These are phyloP conservation scores for Chrysosporium keratinophilum DNA, from an alignment of 2,329 filamentous ascomycete species.

Conservation along the genomic window DNA sequence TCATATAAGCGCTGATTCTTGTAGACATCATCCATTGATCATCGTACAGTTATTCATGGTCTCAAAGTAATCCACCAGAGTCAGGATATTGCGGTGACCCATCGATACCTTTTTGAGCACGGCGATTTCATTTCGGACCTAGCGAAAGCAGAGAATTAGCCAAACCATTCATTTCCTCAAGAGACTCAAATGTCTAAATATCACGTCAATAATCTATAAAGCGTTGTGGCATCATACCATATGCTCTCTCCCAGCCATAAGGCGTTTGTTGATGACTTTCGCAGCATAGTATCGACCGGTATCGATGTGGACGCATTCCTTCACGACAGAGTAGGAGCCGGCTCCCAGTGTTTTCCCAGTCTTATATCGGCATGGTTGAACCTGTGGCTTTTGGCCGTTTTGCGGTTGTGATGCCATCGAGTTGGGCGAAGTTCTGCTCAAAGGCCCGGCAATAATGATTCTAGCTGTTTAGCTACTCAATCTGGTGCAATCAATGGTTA, in stretches of 20 bases:
- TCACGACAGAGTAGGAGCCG: slow-evolving; percentile 95
- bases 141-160: background rate
- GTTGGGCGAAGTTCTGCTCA: background rate
- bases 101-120: slow-evolving; percentile 97
- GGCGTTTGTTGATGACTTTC: slow-evolving; percentile 96
- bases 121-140: slow-evolving; percentile 96
- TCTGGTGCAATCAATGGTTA: too few relatives aligned
- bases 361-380: slow-evolving; percentile 96
- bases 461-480: too few relatives aligned
- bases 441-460: background rate
- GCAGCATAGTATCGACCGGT: slow-evolving; percentile 96
- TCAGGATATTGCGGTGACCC: slow-evolving; percentile 96
- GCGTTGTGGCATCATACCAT: slow-evolving; percentile 53
- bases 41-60: slow-evolving; percentile 86
- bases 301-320: slow-evolving; percentile 97
- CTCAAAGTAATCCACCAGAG: slow-evolving; percentile 97
- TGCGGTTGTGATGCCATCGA: slow-evolving; percentile 21
- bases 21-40: slow-evolving; percentile 1
- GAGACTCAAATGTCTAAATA: background rate
- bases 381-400: slow-evolving; percentile 44
- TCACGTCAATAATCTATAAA: background rate
- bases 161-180: background rate
- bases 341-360: slow-evolving; percentile 95
- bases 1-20: slow-evolving; percentile 4
- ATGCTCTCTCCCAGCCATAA: slow-evolving; percentile 95